Evolutionary conservation across 1,284 basidiomycete species (phyloP).

Genomic region (Tremellales sp.): DNA sequence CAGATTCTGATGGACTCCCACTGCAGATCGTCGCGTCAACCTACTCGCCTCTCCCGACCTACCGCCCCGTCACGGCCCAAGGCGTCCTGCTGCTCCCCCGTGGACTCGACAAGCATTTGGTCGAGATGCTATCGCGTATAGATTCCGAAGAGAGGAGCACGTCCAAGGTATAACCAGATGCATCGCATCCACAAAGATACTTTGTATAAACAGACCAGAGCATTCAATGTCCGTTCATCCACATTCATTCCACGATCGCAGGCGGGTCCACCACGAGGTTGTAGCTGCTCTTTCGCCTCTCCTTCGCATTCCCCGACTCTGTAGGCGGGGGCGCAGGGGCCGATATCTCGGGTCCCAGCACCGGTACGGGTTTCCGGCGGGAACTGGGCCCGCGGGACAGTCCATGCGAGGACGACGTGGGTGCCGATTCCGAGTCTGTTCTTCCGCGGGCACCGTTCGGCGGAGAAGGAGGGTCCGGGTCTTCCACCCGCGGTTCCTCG

Average conservation of each 20-base stretch:
- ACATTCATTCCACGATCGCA: slow-evolving; percentile 1
- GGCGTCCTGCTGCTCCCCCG: slow-evolving; percentile 40
- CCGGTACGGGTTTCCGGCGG: neutral
- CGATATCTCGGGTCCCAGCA: too few species aligned
- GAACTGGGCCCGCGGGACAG: too few species aligned
- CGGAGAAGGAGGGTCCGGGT: too few species aligned
- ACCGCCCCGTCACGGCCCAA: slow-evolving; percentile 42
- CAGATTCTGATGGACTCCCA: neutral
- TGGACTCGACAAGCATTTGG: slow-evolving; percentile 40
- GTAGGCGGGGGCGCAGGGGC: neutral
- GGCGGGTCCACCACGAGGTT: slow-evolving; percentile 22
- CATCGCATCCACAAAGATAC: neutral
- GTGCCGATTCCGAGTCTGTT: too few species aligned
- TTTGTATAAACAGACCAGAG: neutral
- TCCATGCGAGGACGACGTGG: too few species aligned
- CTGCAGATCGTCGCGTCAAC: slow-evolving; percentile 40
- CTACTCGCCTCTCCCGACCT: slow-evolving; percentile 42
- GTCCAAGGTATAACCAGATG: neutral
- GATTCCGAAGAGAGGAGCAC: slow-evolving; percentile 24
- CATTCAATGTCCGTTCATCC: neutral
- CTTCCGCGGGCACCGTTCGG: too few species aligned
- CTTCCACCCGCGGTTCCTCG: too few species aligned
- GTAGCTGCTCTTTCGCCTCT: slow-evolving; percentile 12
- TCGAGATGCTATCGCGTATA: slow-evolving; percentile 30
- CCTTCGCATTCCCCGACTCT: slow-evolving; percentile 9